phyloP scores from a whole-genome alignment of 2,329 filamentous ascomycete genomes.

The Cryphonectria naterciae region DNA sequence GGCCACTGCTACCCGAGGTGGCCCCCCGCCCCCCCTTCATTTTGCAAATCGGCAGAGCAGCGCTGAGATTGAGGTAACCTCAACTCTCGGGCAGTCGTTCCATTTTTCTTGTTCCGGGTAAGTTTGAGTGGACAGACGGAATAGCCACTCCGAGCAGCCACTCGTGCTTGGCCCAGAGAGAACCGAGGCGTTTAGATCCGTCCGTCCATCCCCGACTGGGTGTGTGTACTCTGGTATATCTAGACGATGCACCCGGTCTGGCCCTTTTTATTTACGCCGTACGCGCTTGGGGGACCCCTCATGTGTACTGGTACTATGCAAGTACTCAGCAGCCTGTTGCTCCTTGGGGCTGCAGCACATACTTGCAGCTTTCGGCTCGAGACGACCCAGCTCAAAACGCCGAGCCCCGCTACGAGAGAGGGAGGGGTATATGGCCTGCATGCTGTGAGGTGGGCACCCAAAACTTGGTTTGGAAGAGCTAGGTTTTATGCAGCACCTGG shows the following conservation, averaged over 20 bases:
- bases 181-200: neutral
- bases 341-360: neutral
- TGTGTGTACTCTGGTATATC: neutral
- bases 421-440: conserved; percentile 1
- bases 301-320: neutral
- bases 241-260: neutral
- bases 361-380: neutral
- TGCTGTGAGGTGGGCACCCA: conserved; percentile 1
- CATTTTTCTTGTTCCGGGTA: neutral
- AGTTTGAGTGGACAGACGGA: neutral
- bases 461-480: neutral
- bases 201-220: neutral
- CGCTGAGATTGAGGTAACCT: neutral
- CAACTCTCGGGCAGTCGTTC: neutral
- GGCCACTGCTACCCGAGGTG: conserved; percentile 5
- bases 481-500: neutral
- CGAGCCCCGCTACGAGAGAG: neutral
- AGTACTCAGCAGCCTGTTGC: neutral
- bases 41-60: neutral
- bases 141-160: conserved; percentile 5
- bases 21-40: neutral
- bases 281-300: neutral
- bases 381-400: neutral
- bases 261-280: neutral
- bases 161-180: neutral